A percentile compares a stretch with the other conserved stretches of the same genome.
Evolutionary conservation across 495 filamentous ascomycete species (phyloP).

Genomic region (Lophiostoma macrostomum): DNA sequence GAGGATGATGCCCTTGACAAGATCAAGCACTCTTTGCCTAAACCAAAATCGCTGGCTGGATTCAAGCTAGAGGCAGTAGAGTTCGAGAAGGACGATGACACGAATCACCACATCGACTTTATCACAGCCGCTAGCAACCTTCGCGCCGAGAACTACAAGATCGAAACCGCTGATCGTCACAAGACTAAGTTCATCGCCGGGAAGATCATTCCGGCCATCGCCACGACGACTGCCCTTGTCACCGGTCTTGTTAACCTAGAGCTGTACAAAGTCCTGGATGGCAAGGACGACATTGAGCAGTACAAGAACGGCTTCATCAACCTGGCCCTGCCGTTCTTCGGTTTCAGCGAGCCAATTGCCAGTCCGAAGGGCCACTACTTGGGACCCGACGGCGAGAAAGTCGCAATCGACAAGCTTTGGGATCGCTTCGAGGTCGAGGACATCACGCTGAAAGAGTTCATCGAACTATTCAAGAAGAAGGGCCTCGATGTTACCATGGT

Average conservation of each 20-base stretch:
- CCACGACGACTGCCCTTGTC: conserved; percentile 92
- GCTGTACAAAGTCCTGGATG: conserved; percentile 94
- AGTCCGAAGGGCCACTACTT: conserved; percentile 88
- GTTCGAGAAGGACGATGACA: conserved; percentile 99
- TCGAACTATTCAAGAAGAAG: conserved; percentile 73
- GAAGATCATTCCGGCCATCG: conserved; percentile 99
- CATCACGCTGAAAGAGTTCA: conserved; percentile 76
- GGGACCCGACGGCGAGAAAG: conserved; percentile 73
- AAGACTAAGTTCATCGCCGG: conserved; percentile 99
- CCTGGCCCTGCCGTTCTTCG: conserved; percentile 93
- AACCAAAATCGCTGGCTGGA: conserved; percentile 73
- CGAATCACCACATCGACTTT: conserved; percentile 98
- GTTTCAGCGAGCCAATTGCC: conserved; percentile 92
- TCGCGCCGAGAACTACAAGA: conserved; percentile 96
- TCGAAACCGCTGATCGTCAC: conserved; percentile 84
- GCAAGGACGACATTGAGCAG: conserved; percentile 89
- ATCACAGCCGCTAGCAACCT: conserved; percentile 97
- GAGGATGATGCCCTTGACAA: conserved; percentile 70
- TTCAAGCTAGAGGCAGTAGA: conserved; percentile 90
- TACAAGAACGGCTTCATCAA: conserved; percentile 99
- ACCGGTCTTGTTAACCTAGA: conserved; percentile 92
- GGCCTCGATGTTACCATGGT: conserved; percentile 88
- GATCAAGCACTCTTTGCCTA: conserved; percentile 65
- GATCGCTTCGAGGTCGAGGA: conserved; percentile 93
- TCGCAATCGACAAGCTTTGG: conserved; percentile 93